phyloP scores from a whole-genome alignment of 192 early-diverging fungal species.

The Phycomyces nitens region DNA sequence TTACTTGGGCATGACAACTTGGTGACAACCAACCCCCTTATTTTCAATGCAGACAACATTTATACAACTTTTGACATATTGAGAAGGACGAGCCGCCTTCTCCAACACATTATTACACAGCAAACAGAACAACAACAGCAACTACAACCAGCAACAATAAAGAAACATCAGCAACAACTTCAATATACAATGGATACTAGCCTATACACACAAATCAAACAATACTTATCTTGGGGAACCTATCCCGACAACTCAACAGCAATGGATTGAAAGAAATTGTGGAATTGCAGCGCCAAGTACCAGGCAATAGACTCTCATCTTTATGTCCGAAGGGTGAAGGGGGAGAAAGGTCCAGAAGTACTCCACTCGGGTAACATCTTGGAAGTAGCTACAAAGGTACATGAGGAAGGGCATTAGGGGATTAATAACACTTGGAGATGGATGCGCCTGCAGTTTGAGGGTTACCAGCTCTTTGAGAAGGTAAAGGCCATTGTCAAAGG shows the following conservation, averaged over 20 bases:
- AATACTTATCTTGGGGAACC: not conserved
- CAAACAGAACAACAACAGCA: no score
- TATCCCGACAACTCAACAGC: not conserved
- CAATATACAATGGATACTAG: no score
- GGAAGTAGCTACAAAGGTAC: constrained; percentile 1
- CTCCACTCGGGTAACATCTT: constrained; percentile 7
- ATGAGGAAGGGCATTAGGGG: constrained; percentile 14
- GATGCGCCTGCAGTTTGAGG: not conserved
- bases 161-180: no score
- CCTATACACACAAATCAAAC: not conserved
- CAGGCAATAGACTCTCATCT: not conserved
- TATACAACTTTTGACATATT: no score
- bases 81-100: no score
- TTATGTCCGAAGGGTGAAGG: not conserved
- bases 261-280: no score
- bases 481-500: not conserved
- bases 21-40: no score
- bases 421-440: constrained; percentile 1
- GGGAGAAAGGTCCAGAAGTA: not conserved
- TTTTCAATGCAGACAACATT: no score
- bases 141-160: no score
- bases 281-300: not conserved
- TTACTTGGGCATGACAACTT: no score
- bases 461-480: not conserved
- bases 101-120: no score